A percentile compares a stretch with the other conserved stretches of the same genome.
phyloP scores from a whole-genome alignment of 495 filamentous ascomycete species.

The Penicillium tannophilum region DNA sequence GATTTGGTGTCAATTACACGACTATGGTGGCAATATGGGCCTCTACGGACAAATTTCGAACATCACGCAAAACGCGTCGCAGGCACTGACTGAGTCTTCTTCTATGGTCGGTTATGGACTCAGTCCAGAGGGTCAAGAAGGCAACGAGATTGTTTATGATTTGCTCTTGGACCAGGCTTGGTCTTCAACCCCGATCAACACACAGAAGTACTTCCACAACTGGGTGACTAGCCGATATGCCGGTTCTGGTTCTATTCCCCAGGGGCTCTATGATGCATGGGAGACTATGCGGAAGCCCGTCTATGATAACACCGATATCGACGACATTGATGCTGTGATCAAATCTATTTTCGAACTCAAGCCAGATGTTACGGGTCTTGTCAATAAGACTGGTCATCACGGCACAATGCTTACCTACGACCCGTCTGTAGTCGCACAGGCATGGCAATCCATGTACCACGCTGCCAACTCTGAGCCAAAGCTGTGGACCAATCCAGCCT shows the following conservation, averaged over 20 bases:
- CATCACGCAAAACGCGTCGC: slow-evolving; percentile 48
- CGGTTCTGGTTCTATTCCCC: slow-evolving; percentile 34
- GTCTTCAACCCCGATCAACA: slow-evolving; percentile 45
- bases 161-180: slow-evolving; percentile 55
- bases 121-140: slow-evolving; percentile 54
- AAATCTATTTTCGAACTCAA: slow-evolving; percentile 51
- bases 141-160: slow-evolving; percentile 58
- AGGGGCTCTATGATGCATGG: slow-evolving; percentile 47
- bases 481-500: slow-evolving; percentile 50
- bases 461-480: slow-evolving; percentile 35
- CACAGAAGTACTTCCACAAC: slow-evolving; percentile 45
- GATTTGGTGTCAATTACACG: slow-evolving; percentile 55
- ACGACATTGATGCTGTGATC: slow-evolving; percentile 36
- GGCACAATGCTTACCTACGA: slow-evolving; percentile 48
- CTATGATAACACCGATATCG: slow-evolving; percentile 56
- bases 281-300: slow-evolving; percentile 49
- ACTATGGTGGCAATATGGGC: slow-evolving; percentile 54
- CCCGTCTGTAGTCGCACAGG: slow-evolving; percentile 37
- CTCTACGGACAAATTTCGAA: slow-evolving; percentile 55
- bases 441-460: slow-evolving; percentile 43
- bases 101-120: slow-evolving; percentile 50
- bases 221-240: slow-evolving; percentile 51
- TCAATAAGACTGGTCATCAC: slow-evolving; percentile 43
- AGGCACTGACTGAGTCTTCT: slow-evolving; percentile 40
- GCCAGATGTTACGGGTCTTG: slow-evolving; percentile 41